Conservation (phyloP, 176 grass and related monocot species). For the Cymbopogon citratus region DNA sequence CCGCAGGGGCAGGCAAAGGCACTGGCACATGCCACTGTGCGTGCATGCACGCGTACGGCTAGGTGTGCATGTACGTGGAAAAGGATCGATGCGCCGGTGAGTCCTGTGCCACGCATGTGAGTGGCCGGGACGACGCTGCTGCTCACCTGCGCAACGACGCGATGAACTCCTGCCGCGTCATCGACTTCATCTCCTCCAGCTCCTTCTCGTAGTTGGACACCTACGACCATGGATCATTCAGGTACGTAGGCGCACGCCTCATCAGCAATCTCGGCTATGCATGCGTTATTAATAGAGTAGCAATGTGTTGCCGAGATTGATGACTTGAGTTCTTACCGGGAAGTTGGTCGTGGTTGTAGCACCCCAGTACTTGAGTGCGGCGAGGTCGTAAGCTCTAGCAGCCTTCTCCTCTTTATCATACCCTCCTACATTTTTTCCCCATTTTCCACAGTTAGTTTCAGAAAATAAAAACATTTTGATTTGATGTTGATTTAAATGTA, state of each 20-base stretch:
- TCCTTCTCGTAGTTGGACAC: constrained; percentile 78
- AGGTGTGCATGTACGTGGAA: constrained; percentile 44
- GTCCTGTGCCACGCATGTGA: neutral
- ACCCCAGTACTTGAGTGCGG: constrained; percentile 87
- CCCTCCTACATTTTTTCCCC: constrained; percentile 46
- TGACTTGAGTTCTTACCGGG: constrained; percentile 44
- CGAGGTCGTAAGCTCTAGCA: constrained; percentile 83
- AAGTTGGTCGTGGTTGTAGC: constrained; percentile 78
- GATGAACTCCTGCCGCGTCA: constrained; percentile 93
- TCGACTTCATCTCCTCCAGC: constrained; percentile 87
- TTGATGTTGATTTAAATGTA: neutral
- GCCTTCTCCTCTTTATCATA: constrained; percentile 97
- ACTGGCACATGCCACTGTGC: neutral
- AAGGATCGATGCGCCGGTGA: neutral
- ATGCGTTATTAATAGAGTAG: neutral
- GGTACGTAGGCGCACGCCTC: neutral
- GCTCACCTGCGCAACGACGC: constrained; percentile 81
- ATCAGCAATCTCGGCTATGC: neutral
- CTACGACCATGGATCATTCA: constrained; percentile 15
- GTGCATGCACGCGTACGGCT: constrained; percentile 22
- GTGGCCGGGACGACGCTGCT: neutral
- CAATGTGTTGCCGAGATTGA: neutral
- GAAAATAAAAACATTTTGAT: neutral
- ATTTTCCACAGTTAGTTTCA: neutral
- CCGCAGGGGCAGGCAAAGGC: neutral